Evolutionary conservation across 2,329 filamentous ascomycete species (phyloP).

Genomic region (Bipolaris zeicola): DNA sequence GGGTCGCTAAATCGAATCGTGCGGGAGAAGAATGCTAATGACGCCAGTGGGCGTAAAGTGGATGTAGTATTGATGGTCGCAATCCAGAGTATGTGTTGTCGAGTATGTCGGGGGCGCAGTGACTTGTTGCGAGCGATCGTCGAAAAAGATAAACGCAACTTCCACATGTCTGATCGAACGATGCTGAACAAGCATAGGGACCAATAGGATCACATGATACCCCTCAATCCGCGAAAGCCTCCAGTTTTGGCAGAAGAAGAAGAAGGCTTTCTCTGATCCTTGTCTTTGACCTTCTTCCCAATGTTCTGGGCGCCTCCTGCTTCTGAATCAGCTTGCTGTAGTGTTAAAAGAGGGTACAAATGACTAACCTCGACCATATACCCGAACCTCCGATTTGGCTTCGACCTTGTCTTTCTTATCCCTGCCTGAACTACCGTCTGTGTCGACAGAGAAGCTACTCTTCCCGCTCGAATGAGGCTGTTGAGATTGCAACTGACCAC

Average conservation of each 20-base stretch:
- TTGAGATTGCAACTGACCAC: constrained; percentile 31
- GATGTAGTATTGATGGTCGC: background rate
- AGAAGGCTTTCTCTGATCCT: constrained; percentile 54
- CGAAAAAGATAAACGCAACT: constrained; percentile 1
- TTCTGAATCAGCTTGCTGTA: constrained; percentile 41
- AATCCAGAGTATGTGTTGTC: background rate
- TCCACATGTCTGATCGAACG: constrained; percentile 3
- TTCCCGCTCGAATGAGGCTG: constrained; percentile 43
- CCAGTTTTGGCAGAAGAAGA: constrained; percentile 48
- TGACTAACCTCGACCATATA: constrained; percentile 61
- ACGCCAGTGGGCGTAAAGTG: background rate
- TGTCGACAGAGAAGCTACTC: constrained; percentile 50
- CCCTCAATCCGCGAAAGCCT: constrained; percentile 49
- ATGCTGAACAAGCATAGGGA: background rate
- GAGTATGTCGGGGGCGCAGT: constrained; percentile 4
- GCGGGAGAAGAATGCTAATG: background rate
- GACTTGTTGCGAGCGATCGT: background rate
- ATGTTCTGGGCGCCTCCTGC: constrained; percentile 60
- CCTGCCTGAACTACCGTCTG: constrained; percentile 42
- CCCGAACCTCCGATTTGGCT: constrained; percentile 56
- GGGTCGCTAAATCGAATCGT: background rate
- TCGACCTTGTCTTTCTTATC: constrained; percentile 54
- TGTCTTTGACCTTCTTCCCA: constrained; percentile 59
- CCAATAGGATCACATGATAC: constrained; percentile 38
- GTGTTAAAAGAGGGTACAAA: background rate